phyloP scores from a whole-genome alignment of 768 basidiomycete species.

The Cystobasidium ongulense region DNA sequence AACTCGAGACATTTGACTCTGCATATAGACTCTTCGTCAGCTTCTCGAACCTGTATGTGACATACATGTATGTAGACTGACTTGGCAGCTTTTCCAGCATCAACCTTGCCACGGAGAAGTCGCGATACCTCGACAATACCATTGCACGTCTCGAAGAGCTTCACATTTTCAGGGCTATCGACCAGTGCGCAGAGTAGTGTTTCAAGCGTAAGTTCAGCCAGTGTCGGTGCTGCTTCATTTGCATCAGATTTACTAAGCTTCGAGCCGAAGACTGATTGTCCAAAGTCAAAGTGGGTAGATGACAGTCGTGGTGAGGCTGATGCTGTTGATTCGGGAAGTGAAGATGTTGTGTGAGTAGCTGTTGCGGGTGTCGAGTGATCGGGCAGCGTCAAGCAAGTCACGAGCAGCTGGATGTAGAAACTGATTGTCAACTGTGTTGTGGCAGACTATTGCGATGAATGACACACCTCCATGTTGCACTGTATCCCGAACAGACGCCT shows the following conservation, averaged over 20 bases:
- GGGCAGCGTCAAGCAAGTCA: slow-evolving; percentile 17
- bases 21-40: not conserved
- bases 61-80: not conserved
- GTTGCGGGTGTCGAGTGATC: not conserved
- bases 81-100: slow-evolving; percentile 19
- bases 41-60: not conserved
- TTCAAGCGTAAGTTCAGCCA: slow-evolving; percentile 24
- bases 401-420: not conserved
- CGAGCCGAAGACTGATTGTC: not conserved
- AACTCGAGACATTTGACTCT: slow-evolving; percentile 33
- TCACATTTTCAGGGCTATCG: slow-evolving; percentile 20
- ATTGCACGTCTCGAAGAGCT: slow-evolving; percentile 12
- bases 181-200: slow-evolving; percentile 31
- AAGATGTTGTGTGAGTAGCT: not conserved
- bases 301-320: slow-evolving; percentile 1
- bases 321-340: not conserved
- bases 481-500: slow-evolving; percentile 6
- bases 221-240: not conserved
- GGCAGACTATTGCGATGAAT: no score
- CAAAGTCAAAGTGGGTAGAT: slow-evolving; percentile 25
- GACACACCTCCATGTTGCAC: slow-evolving; percentile 30
- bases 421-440: not conserved
- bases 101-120: slow-evolving; percentile 21
- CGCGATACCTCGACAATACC: slow-evolving; percentile 26
- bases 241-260: not conserved